Base-by-base conservation (phyloP, 495 filamentous ascomycete species). In the Penicillium malachiteum region DNA sequence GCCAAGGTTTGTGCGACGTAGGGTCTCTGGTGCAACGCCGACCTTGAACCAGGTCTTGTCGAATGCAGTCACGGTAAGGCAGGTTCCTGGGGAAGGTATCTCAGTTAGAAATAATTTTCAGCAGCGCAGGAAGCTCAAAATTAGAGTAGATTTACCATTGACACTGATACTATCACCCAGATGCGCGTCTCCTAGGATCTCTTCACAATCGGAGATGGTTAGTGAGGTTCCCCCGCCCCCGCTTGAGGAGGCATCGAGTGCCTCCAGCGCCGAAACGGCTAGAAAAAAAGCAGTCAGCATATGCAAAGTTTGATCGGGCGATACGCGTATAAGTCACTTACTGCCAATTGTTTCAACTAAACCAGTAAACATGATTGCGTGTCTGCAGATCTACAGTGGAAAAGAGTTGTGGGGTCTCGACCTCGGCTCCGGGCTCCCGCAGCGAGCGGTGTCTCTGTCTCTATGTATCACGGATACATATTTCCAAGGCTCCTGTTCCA, bases 331-430 rank as follows among this genome's bases (percentile, higher is more conserved):
- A 12, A 37, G 55, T 54, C 1, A 50, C 83, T 73, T 74, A 95
- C 95, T 91, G 71, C 95, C 95, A 43, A 97, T 89, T 46, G 84
- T 88, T 77, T 99, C 95, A 39, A 99, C 90, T 56, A 99, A 89
- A 56, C 94, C 94, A 48, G 94, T 98, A 70, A 98, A 98, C 94
- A 98, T 98, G 43, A 48, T 83, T 57, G 62, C 57, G 60, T 49
- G 49, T 50, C 53, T 57, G 52, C 48, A 42, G 52, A 55, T 57
- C 51, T 54, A 57, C 50, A 56, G 56, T 61, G 35, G 48, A 31
- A 35, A 54, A 46, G 31, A 38, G n/a, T 49, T 41, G 47, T 37
- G 49, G 32, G 37, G 50, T 59, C 57, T 26, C 21, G 21, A 26
- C 21, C 21, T 26, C 21, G 21, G 21, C 21, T 26, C 21, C 21